Conservation (phyloP, 2,329 filamentous ascomycete genomes). For the Colletotrichum spaethianum region DNA sequence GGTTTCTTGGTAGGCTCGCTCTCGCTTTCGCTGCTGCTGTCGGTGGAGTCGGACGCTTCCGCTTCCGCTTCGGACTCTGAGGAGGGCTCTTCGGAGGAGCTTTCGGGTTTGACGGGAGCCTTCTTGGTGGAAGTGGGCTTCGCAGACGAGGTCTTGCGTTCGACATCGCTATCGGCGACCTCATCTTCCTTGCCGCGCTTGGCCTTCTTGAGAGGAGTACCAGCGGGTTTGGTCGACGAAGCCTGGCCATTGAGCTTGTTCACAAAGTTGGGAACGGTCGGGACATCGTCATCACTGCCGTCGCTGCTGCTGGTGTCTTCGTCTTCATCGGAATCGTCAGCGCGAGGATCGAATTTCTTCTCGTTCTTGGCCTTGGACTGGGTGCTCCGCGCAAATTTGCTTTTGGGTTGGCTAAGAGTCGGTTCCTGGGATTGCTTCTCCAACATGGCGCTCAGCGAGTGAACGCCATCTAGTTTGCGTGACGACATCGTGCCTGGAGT, state of each 20-base stretch:
- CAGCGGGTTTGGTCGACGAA: slow-evolving; percentile 26
- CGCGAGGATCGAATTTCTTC: slow-evolving; percentile 42
- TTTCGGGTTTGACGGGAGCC: slow-evolving; percentile 42
- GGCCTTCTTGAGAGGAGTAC: slow-evolving; percentile 35
- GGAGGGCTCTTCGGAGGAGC: slow-evolving; percentile 42
- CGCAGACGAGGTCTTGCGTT: slow-evolving; percentile 49
- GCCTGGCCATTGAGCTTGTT: slow-evolving; percentile 34
- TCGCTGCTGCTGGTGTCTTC: slow-evolving; percentile 50
- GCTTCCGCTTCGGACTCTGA: slow-evolving; percentile 46
- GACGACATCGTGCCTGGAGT: slow-evolving; percentile 35
- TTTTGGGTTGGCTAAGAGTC: slow-evolving; percentile 13
- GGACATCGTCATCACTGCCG: slow-evolving; percentile 27
- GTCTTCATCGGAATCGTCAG: slow-evolving; percentile 35
- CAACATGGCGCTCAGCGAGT: slow-evolving; percentile 35
- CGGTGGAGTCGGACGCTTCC: slow-evolving; percentile 43
- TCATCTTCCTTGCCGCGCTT: slow-evolving; percentile 53
- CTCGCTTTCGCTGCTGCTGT: slow-evolving; percentile 50
- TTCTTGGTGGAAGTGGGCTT: slow-evolving; percentile 42
- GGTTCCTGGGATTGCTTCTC: slow-evolving; percentile 27
- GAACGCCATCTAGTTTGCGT: slow-evolving; percentile 39
- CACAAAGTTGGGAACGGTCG: slow-evolving; percentile 10
- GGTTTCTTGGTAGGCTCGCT: slow-evolving; percentile 43
- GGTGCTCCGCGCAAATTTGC: slow-evolving; percentile 18
- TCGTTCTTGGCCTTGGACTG: slow-evolving; percentile 42
- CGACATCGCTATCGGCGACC: slow-evolving; percentile 60